Base-by-base conservation (phyloP, 169 alveolate species). In the Theileria annulata region DNA sequence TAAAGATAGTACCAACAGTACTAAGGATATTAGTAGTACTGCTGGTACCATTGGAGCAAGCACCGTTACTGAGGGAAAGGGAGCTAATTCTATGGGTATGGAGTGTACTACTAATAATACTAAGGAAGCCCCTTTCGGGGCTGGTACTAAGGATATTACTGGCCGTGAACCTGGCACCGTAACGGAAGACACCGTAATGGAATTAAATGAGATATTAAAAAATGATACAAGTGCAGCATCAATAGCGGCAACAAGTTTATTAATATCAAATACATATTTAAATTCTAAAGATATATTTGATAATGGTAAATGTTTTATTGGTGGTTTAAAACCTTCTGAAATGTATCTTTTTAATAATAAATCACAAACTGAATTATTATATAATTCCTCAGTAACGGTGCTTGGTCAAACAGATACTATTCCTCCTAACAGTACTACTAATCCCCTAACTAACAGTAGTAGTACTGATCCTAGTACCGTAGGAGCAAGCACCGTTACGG, bases 201-300 rank as follows among this genome's bases (percentile, higher is more conserved):
- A 62, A 17, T 21, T 62, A 3, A 23, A 23, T 3, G 62, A 5
- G 51, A 62, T 62, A 19, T n/a, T 49, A 3, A 37, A 37, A 15
- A 68, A 68, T 25, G 59, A 49, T 47, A 62, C 90, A 27, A 76
- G 87, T 54, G 90, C 90, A 2, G 85, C 90, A 1, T 76, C 90
- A 9, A 79, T 84, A 21, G 90, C 90, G 1, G 90, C 88, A 17
- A 84, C 58, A 48, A 59, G 87, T 68, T 49, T 84, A 17, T 81
- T 87, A 13, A 27, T n/a, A 2, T 71, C 83, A 63, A 21, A 30
- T 6, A 33, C 73, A 13, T 31, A 23, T 23, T 33, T 76, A 9
- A 75, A 77, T 30, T 17, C 60, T 2, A 21, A 28, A 12, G 59
- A 33, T 21, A 2, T 23, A 0, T 27, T 47, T 15, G 66, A 33